A percentile compares a stretch with the other conserved stretches of the same genome.
Conservation (phyloP, 23 red algal genomes). For the Agarophyton chilense region DNA sequence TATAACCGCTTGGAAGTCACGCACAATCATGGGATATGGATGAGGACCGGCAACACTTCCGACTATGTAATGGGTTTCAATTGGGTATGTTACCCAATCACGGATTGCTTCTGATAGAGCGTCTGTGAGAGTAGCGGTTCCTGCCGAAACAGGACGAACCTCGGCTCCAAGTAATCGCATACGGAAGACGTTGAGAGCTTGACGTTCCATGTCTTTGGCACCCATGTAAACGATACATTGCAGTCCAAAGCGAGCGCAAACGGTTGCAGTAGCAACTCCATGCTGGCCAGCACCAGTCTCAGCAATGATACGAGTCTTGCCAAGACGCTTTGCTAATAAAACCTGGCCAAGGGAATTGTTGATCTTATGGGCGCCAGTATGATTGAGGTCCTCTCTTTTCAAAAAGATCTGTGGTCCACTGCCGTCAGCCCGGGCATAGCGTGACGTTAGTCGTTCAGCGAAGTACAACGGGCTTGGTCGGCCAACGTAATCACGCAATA, state of each 20-base stretch:
- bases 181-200: slow-evolving; percentile 98
- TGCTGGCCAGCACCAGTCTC: slow-evolving; percentile 99
- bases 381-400: slow-evolving; percentile 97
- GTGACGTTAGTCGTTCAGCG: slow-evolving; percentile 88
- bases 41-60: slow-evolving; percentile 97
- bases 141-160: slow-evolving; percentile 84
- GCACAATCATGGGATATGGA: slow-evolving; percentile 98
- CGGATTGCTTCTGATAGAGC: slow-evolving; percentile 97
- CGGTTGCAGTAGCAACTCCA: slow-evolving; percentile 98
- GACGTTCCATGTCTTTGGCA: slow-evolving; percentile 97
- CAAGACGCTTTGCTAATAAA: slow-evolving; percentile 88
- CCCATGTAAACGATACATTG: slow-evolving; percentile 99
- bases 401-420: slow-evolving; percentile 91
- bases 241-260: slow-evolving; percentile 99
- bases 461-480: slow-evolving; percentile 95
- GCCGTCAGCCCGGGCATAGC: slow-evolving; percentile 86
- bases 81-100: slow-evolving; percentile 98
- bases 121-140: slow-evolving; percentile 90
- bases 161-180: slow-evolving; percentile 97
- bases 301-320: slow-evolving; percentile 96
- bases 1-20: slow-evolving; percentile 93
- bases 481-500: slow-evolving; percentile 91
- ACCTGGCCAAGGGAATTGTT: slow-evolving; percentile 97
- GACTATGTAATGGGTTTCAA: slow-evolving; percentile 98
- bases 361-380: slow-evolving; percentile 99